These are phyloP conservation scores for Diplosphaera chodatii DNA, from an alignment of 139 green algal species.

Conservation along the genomic window DNA sequence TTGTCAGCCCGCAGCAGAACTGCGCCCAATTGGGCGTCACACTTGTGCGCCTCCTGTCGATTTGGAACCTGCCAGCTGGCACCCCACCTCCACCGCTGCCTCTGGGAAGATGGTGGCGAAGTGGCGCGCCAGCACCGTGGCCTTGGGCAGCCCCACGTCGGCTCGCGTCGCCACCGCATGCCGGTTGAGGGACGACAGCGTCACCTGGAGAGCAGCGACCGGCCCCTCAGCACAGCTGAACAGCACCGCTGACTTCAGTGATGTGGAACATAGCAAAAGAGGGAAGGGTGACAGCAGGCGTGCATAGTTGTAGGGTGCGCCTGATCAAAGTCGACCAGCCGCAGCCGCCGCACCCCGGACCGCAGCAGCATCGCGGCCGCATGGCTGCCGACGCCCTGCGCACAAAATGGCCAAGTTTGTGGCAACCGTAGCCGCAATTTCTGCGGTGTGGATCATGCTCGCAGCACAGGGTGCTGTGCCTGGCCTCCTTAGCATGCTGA, in stretches of 20 bases:
- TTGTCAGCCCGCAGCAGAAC: too few relatives aligned
- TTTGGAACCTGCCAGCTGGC: too few relatives aligned
- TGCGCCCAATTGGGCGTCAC: too few relatives aligned
- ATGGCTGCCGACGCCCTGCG: constrained; percentile 91
- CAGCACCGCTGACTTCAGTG: too few relatives aligned
- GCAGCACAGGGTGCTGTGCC: too few relatives aligned
- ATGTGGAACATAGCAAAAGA: too few relatives aligned
- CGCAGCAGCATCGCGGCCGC: constrained; percentile 87
- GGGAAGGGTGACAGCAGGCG: too few relatives aligned
- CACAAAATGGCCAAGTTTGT: too few relatives aligned
- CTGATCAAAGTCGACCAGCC: constrained; percentile 97
- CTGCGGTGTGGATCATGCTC: too few relatives aligned
- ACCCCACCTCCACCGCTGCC: constrained; percentile 30
- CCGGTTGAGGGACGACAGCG: constrained; percentile 86
- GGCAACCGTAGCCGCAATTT: too few relatives aligned
- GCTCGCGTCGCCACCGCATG: constrained; percentile 86
- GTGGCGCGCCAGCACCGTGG: constrained; percentile 59
- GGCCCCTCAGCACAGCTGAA: background rate
- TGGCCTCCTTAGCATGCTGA: too few relatives aligned
- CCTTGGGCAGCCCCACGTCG: constrained; percentile 92
- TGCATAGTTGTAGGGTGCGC: constrained; percentile 14
- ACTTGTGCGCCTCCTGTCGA: too few relatives aligned
- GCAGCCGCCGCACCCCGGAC: constrained; percentile 81
- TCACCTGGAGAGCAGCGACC: constrained; percentile 34
- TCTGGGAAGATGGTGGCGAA: constrained; percentile 89